phyloP scores from a whole-genome alignment of 2,329 filamentous ascomycete species.

The Sporothrix humicola region DNA sequence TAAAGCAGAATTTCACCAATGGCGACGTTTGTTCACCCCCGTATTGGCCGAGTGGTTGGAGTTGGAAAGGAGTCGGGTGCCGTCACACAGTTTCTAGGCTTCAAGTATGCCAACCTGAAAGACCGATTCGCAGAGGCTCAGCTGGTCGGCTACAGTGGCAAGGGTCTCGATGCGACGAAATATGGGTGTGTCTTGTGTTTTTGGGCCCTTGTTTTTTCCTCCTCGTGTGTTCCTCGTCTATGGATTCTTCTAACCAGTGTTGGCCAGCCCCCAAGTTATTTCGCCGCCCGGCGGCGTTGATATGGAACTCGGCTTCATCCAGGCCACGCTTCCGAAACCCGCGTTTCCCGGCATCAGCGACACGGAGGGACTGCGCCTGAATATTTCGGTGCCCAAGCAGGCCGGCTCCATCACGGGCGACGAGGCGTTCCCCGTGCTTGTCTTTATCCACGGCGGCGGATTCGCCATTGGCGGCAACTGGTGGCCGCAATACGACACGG shows the following conservation, averaged over 20 bases:
- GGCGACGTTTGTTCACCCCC: not conserved
- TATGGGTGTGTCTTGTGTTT: not conserved
- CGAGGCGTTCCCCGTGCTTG: not conserved
- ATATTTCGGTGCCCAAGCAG: not conserved
- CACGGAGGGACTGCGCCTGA: not conserved
- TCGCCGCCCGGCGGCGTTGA: not conserved
- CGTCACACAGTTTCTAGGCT: not conserved
- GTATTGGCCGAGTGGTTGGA: not conserved
- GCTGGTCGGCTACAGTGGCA: not conserved
- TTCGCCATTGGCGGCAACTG: not conserved
- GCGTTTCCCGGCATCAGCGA: not conserved
- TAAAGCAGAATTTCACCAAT: not conserved
- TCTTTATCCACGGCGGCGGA: not conserved
- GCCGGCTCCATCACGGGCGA: not conserved
- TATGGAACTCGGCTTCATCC: not conserved
- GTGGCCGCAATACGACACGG: not conserved
- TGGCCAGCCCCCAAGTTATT: not conserved
- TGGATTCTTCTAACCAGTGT: too few relatives aligned
- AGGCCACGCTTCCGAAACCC: not conserved
- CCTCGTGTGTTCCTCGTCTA: too few relatives aligned
- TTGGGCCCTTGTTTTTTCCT: too few relatives aligned
- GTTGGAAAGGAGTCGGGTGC: not conserved
- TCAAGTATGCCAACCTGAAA: not conserved
- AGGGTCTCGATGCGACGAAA: not conserved
- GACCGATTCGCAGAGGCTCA: not conserved